Evolutionary conservation across 2,329 filamentous ascomycete species (phyloP).

Genomic region (Dactylellina leptospora): DNA sequence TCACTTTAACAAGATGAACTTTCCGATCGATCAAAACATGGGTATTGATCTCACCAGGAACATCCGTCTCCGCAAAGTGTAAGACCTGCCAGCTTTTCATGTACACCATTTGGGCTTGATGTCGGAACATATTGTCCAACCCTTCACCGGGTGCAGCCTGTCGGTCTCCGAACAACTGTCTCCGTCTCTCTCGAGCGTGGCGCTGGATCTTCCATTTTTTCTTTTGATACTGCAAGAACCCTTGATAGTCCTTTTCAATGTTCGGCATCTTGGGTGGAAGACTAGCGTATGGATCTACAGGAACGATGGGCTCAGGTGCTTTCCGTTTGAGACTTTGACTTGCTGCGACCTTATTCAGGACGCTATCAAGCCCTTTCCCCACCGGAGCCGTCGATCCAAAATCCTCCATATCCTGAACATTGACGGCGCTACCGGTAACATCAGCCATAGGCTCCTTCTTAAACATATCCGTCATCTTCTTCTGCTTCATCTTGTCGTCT

Average conservation of each 20-base stretch:
- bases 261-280: conserved; percentile 85
- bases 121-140: conserved; percentile 80
- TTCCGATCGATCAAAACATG: conserved; percentile 94
- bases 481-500: conserved; percentile 97
- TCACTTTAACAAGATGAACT: conserved; percentile 85
- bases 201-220: conserved; percentile 99
- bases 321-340: conserved; percentile 77
- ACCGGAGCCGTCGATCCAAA: conserved; percentile 75
- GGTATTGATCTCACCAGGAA: conserved; percentile 83
- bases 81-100: conserved; percentile 94
- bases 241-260: conserved; percentile 84
- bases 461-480: conserved; percentile 96
- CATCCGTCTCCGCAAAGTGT: conserved; percentile 82
- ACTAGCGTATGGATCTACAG: conserved; percentile 79
- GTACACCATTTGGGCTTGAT: conserved; percentile 88
- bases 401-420: conserved; percentile 71
- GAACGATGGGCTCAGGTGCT: conserved; percentile 73
- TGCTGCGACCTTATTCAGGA: conserved; percentile 63
- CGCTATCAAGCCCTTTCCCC: conserved; percentile 68
- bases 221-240: conserved; percentile 93
- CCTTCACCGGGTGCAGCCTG: conserved; percentile 69
- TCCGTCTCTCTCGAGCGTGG: conserved; percentile 81
- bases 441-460: conserved; percentile 57
- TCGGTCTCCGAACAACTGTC: conserved; percentile 92
- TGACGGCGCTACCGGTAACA: conserved; percentile 26